Percentiles rank a stretch among this genome's conserved stretches.
phyloP scores from a whole-genome alignment of 495 filamentous ascomycete species.

The Neurospora africana region DNA sequence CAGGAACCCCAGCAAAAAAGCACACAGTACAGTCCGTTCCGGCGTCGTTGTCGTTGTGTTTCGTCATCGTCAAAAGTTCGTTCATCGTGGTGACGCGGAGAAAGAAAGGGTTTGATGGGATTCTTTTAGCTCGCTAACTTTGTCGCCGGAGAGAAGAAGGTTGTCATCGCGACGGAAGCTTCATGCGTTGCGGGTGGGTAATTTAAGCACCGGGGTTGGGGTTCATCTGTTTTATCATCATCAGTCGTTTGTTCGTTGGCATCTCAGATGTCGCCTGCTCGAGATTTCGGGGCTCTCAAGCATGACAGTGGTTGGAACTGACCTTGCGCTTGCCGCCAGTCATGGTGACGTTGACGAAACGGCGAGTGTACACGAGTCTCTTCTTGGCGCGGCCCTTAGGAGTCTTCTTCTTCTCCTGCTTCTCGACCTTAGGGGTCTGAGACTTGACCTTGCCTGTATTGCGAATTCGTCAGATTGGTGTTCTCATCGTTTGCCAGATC shows the following conservation, averaged over 20 bases:
- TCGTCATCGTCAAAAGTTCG: neutral
- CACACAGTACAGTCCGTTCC: neutral
- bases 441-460: constrained; percentile 38
- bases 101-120: neutral
- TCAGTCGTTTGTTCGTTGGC: neutral
- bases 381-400: constrained; percentile 99
- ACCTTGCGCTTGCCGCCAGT: constrained; percentile 99
- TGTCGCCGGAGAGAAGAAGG: neutral
- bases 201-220: constrained; percentile 40
- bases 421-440: constrained; percentile 61
- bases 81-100: neutral
- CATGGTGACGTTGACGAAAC: constrained; percentile 98
- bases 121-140: neutral
- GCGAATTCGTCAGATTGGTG: constrained; percentile 5
- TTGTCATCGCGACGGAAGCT: neutral
- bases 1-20: neutral
- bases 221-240: constrained; percentile 31
- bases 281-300: no score
- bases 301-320: constrained; percentile 9
- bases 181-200: neutral
- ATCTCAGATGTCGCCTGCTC: no score
- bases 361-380: constrained; percentile 91
- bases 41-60: neutral
- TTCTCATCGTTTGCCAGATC: neutral
- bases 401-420: constrained; percentile 82